A percentile compares a stretch with the other conserved stretches of the same genome.
These are phyloP conservation scores for Abelmoschus esculentus DNA, from an alignment of 345 rosid species.

Conservation along the genomic window DNA sequence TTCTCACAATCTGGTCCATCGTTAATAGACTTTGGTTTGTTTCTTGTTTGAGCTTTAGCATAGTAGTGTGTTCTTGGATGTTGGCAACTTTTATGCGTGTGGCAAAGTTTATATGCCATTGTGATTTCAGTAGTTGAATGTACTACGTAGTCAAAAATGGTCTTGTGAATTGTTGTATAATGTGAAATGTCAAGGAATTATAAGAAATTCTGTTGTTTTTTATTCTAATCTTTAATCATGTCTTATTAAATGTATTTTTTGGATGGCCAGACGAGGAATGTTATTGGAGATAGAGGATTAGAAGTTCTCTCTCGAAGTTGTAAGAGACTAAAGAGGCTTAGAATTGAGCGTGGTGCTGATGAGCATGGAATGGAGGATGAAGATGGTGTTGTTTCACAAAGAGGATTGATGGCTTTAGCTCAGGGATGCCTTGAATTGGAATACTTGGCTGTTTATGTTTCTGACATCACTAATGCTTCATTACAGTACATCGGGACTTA, in stretches of 20 bases:
- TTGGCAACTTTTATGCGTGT: not conserved
- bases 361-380: conserved; percentile 82
- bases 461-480: conserved; percentile 72
- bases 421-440: conserved; percentile 76
- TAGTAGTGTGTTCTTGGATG: not conserved
- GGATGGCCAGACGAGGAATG: conserved; percentile 76
- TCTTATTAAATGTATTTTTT: conserved; percentile 7
- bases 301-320: conserved; percentile 72
- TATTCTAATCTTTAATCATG: not conserved
- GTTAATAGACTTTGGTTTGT: not conserved
- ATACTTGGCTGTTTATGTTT: conserved; percentile 77
- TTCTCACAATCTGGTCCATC: not conserved
- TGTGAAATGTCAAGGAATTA: not conserved
- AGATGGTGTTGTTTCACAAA: conserved; percentile 76
- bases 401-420: conserved; percentile 78
- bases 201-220: not conserved
- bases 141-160: not conserved
- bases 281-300: conserved; percentile 85
- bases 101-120: not conserved
- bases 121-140: not conserved
- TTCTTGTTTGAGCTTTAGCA: not conserved
- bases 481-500: conserved; percentile 54
- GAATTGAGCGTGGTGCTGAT: conserved; percentile 90
- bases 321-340: conserved; percentile 67
- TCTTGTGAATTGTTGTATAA: conserved; percentile 1